Conservation (phyloP, 495 filamentous ascomycete genomes). For the Podospora anserina region DNA sequence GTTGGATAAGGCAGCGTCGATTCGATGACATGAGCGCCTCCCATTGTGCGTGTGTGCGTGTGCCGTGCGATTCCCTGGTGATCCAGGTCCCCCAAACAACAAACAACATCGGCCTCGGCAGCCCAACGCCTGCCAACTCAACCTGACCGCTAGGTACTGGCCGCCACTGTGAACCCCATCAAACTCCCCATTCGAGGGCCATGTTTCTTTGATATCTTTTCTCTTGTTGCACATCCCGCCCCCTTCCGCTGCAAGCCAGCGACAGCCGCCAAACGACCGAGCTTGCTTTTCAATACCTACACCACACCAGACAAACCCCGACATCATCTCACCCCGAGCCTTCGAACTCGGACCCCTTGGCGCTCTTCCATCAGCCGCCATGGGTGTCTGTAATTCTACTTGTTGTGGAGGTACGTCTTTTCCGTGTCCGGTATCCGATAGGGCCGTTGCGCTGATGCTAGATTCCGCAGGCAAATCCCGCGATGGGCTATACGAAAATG, state of each 20-base stretch:
- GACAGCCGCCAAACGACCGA: constrained; percentile 2
- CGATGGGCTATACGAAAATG: constrained; percentile 93
- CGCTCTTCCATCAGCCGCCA: constrained; percentile 29
- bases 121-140: constrained; percentile 16
- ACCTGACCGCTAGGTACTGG: constrained; percentile 15
- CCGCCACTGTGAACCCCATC: not conserved
- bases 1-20: constrained; percentile 5
- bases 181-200: constrained; percentile 11
- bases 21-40: not conserved
- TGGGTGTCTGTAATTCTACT: constrained; percentile 41
- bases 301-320: not conserved
- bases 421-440: not conserved
- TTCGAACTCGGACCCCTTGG: constrained; percentile 16
- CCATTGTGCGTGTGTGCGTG: not conserved
- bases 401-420: constrained; percentile 40
- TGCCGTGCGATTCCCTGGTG: constrained; percentile 1
- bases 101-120: constrained; percentile 18
- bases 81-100: constrained; percentile 26
- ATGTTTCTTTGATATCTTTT: constrained; percentile 23
- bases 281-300: not conserved
- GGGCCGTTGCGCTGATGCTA: constrained; percentile 14
- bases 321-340: not conserved
- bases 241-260: constrained; percentile 14
- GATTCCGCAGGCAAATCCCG: constrained; percentile 66
- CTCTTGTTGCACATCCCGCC: not conserved